Conservation (phyloP, 345 rosid genomes). For the Pugionium dolabratum region DNA sequence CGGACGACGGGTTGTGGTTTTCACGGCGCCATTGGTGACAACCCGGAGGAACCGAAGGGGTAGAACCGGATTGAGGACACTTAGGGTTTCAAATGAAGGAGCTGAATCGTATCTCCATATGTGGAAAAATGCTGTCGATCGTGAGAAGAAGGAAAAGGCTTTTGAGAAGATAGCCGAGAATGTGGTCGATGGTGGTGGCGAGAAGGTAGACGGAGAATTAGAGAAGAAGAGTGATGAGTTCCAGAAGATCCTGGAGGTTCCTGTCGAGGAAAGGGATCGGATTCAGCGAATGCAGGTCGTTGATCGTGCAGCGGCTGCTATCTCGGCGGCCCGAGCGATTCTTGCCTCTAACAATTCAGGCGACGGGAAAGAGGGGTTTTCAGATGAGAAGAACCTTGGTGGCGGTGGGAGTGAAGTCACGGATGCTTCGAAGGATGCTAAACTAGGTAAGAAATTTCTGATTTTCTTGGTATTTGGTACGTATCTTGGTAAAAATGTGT, state of each 20-base stretch:
- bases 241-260: conserved; percentile 62
- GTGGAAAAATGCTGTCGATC: conserved; percentile 82
- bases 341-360: conserved; percentile 44
- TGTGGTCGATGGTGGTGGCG: conserved; percentile 19
- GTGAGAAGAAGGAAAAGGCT: conserved; percentile 65
- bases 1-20: neutral
- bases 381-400: neutral
- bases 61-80: conserved; percentile 24
- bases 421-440: conserved; percentile 9
- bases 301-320: conserved; percentile 83
- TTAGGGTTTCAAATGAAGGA: conserved; percentile 50
- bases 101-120: conserved; percentile 67
- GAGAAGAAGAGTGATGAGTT: conserved; percentile 80
- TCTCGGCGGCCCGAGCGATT: conserved; percentile 71
- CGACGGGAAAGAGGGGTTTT: conserved; percentile 21
- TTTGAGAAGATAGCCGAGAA: conserved; percentile 54
- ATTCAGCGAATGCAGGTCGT: conserved; percentile 79
- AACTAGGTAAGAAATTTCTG: conserved; percentile 10
- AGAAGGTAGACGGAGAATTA: conserved; percentile 38
- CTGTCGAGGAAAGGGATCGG: conserved; percentile 77
- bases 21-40: neutral
- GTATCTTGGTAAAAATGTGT: neutral
- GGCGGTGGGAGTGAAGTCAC: neutral
- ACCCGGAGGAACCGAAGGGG: conserved; percentile 20
- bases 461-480: neutral